A percentile compares a stretch with the other conserved stretches of the same genome.
Evolutionary conservation across 2,329 filamentous ascomycete genomes (phyloP).

Genomic region (Fusarium ambrosium): DNA sequence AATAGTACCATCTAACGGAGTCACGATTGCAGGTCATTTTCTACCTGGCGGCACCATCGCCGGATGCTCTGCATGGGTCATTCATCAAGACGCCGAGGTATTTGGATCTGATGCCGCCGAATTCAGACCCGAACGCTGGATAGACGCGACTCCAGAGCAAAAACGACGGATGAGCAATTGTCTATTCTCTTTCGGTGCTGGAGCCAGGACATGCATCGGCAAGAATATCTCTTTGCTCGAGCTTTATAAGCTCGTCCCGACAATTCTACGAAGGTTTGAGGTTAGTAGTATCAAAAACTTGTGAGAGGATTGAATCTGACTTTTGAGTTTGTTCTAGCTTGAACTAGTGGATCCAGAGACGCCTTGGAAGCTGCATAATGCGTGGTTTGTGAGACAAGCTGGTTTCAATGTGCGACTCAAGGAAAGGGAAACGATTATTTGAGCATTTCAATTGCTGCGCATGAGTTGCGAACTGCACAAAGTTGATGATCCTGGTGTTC

Average conservation of each 20-base stretch:
- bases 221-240: slow-evolving; percentile 73
- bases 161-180: slow-evolving; percentile 22
- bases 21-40: slow-evolving; percentile 70
- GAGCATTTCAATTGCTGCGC: not conserved
- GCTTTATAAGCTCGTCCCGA: slow-evolving; percentile 72
- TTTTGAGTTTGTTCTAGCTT: slow-evolving; percentile 55
- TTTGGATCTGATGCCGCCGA: slow-evolving; percentile 76
- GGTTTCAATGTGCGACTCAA: slow-evolving; percentile 59
- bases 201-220: slow-evolving; percentile 76
- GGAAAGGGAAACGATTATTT: slow-evolving; percentile 14
- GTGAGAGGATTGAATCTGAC: not conserved
- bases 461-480: not conserved
- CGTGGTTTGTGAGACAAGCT: slow-evolving; percentile 72
- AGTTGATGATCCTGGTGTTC: not conserved
- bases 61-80: slow-evolving; percentile 80
- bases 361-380: slow-evolving; percentile 70
- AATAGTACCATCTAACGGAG: slow-evolving; percentile 73
- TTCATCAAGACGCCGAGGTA: slow-evolving; percentile 76
- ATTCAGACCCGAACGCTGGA: slow-evolving; percentile 77
- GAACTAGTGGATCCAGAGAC: slow-evolving; percentile 63
- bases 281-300: not conserved
- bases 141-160: slow-evolving; percentile 62
- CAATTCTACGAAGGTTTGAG: slow-evolving; percentile 26
- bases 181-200: slow-evolving; percentile 74
- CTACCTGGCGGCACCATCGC: slow-evolving; percentile 79